Base-by-base conservation (phyloP, 352 stramenopile species). In the Globisporangium cederbergense region DNA sequence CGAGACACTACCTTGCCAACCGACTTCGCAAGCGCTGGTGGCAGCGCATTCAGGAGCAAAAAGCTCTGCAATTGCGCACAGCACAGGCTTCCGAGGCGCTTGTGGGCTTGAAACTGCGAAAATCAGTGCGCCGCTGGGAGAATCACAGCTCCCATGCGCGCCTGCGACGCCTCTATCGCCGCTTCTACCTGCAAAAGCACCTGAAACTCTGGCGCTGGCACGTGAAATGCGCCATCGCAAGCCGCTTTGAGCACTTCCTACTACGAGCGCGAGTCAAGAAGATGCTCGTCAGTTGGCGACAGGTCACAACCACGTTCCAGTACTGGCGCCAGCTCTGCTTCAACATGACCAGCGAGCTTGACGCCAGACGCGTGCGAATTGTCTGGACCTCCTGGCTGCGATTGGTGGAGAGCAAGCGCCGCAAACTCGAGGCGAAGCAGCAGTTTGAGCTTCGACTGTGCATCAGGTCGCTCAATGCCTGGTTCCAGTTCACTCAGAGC, bases 161-260 rank as follows among this genome's bases (percentile, higher is more conserved):
- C 1, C 45, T 79, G 0, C 58, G 47, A 25, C 56, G 68, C 13
- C 62, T 68, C 1, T 73, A 70, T 45, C 45, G 49, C 4, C 49
- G 36, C 1, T 88, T 88, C 54, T 70, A 80, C 1, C 45, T 77
- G 30, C 62, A 51, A 8, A 86, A 85, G 36, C 67, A 81, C 52
- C 25, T 89, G 22, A 43, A 25, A 5, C 14, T 45, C 32, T 88
- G 79, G 81, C 72, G 66, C 34, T 65, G 28, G 32, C 46, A 62
- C 20, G 69, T 67, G 14, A 72, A 79, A 28, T 11, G 70, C 4
- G 60, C 42, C 0, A 13, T 89, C 14, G 81, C 79, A 0, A 60
- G 50, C 8, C 74, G 77, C 0, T 91, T 86, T 36, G 50, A 73
- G 7, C 59, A 58, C 2, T 72, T 72, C 7, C 45, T 75, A 8